phyloP scores from a whole-genome alignment of 2,329 filamentous ascomycete species.

The Neocucurbitaria cava region DNA sequence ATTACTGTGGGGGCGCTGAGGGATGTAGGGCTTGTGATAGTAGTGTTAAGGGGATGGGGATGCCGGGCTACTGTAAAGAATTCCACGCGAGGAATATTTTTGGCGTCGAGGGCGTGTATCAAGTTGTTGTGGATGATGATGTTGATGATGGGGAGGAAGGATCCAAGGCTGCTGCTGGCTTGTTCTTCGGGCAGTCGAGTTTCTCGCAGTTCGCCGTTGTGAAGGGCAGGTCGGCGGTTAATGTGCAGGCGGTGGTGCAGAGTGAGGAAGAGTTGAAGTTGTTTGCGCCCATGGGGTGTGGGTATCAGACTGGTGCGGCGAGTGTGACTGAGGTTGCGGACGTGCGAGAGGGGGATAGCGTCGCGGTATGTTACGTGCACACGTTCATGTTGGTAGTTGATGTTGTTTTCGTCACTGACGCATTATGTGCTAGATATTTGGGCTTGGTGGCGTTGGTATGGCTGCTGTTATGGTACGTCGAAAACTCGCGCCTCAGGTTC shows the following conservation, averaged over 20 bases:
- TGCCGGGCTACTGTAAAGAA: constrained; percentile 57
- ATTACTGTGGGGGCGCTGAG: constrained; percentile 54
- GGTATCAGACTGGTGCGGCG: constrained; percentile 55
- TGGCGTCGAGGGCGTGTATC: constrained; percentile 33
- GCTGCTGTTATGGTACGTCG: constrained; percentile 52
- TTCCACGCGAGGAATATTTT: constrained; percentile 58
- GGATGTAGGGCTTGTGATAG: constrained; percentile 59
- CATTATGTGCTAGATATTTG: constrained; percentile 33
- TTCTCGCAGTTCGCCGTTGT: constrained; percentile 53
- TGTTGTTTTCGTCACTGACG: neutral
- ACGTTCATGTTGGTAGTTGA: neutral
- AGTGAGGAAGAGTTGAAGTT: constrained; percentile 52
- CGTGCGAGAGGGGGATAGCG: constrained; percentile 44
- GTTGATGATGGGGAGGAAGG: constrained; percentile 22
- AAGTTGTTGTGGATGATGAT: too few relatives aligned
- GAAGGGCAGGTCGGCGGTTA: constrained; percentile 51
- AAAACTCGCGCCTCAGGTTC: too few relatives aligned
- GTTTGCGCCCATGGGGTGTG: constrained; percentile 56
- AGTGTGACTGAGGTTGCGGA: constrained; percentile 49
- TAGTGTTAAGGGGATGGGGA: too few relatives aligned
- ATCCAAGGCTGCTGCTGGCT: constrained; percentile 39
- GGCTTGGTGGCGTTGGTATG: constrained; percentile 57
- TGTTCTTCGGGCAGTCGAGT: constrained; percentile 60
- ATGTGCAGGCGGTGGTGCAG: constrained; percentile 49
- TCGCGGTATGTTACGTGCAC: constrained; percentile 42